A percentile compares a stretch with the other conserved stretches of the same genome.
Evolutionary conservation across 257 asterid species (phyloP).

Genomic region (Handroanthus guayacan): DNA sequence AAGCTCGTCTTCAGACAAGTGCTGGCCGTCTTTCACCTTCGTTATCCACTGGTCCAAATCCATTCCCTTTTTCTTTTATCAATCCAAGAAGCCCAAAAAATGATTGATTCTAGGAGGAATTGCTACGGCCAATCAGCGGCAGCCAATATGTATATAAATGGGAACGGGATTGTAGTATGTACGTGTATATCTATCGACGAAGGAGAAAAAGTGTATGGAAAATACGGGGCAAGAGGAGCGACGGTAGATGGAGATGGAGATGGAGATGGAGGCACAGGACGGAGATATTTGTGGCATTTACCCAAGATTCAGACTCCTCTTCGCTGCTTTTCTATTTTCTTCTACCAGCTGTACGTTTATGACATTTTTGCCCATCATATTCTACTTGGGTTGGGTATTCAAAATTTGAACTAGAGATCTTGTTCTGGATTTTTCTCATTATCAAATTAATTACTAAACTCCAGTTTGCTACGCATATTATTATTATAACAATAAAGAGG

Average conservation of each 20-base stretch:
- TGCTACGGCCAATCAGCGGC: constrained; percentile 18
- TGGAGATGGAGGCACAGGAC: constrained; percentile 16
- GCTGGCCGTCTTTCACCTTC: constrained; percentile 97
- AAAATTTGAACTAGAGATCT: not conserved
- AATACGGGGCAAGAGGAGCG: not conserved
- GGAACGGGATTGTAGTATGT: not conserved
- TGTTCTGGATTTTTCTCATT: not conserved
- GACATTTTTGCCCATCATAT: not conserved
- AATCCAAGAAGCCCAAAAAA: constrained; percentile 5
- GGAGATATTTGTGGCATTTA: constrained; percentile 16
- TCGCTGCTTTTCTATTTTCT: not conserved
- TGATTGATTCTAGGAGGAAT: constrained; percentile 19
- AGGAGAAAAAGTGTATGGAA: not conserved
- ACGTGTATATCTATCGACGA: not conserved
- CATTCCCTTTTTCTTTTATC: constrained; percentile 50
- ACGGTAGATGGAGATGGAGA: constrained; percentile 13
- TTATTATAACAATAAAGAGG: too few relatives aligned
- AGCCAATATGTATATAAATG: constrained; percentile 1
- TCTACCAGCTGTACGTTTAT: not conserved
- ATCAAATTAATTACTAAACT: too few relatives aligned
- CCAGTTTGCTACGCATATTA: too few relatives aligned
- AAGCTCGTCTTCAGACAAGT: constrained; percentile 97
- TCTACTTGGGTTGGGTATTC: not conserved
- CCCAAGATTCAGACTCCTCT: constrained; percentile 25
- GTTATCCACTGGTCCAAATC: constrained; percentile 97